Percentiles rank a stretch among this genome's conserved stretches.
These are phyloP conservation scores for Vitis labrusca DNA, from an alignment of 164 flowering plant species.

Conservation along the genomic window DNA sequence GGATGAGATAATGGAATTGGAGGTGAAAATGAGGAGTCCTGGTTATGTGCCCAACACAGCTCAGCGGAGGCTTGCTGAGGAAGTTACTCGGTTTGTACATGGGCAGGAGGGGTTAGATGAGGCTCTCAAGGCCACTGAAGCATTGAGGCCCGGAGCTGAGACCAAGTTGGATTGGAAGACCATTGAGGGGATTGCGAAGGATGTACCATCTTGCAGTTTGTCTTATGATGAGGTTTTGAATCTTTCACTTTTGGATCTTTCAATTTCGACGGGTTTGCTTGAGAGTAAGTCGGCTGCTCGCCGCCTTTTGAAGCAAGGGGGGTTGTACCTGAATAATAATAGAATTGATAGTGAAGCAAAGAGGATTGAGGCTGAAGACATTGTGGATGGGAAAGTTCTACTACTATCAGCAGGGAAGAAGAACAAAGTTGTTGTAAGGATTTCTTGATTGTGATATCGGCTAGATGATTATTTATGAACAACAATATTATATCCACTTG, in stretches of 20 bases:
- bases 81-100: slow-evolving; percentile 81
- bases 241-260: slow-evolving; percentile 55
- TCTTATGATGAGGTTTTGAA: slow-evolving; percentile 47
- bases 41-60: slow-evolving; percentile 70
- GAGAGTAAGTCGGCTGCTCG: slow-evolving; percentile 80
- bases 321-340: slow-evolving; percentile 68
- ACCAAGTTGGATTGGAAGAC: slow-evolving; percentile 63
- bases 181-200: slow-evolving; percentile 67
- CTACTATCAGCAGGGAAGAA: slow-evolving; percentile 84
- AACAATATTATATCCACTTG: too few species aligned
- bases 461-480: too few species aligned
- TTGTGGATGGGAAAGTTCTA: slow-evolving; percentile 72
- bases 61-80: slow-evolving; percentile 74
- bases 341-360: slow-evolving; percentile 70
- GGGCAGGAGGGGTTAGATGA: slow-evolving; percentile 72
- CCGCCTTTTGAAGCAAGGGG: slow-evolving; percentile 78
- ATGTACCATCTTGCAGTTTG: slow-evolving; percentile 68
- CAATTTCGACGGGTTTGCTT: slow-evolving; percentile 70
- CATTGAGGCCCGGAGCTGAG: slow-evolving; percentile 77
- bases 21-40: slow-evolving; percentile 47
- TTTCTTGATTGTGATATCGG: slow-evolving; percentile 26
- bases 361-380: slow-evolving; percentile 60
- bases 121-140: slow-evolving; percentile 81
- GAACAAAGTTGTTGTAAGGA: slow-evolving; percentile 74
- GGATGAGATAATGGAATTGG: slow-evolving; percentile 62